phyloP scores from a whole-genome alignment of 179 eudicot species.

The Corrigiola litoralis region DNA sequence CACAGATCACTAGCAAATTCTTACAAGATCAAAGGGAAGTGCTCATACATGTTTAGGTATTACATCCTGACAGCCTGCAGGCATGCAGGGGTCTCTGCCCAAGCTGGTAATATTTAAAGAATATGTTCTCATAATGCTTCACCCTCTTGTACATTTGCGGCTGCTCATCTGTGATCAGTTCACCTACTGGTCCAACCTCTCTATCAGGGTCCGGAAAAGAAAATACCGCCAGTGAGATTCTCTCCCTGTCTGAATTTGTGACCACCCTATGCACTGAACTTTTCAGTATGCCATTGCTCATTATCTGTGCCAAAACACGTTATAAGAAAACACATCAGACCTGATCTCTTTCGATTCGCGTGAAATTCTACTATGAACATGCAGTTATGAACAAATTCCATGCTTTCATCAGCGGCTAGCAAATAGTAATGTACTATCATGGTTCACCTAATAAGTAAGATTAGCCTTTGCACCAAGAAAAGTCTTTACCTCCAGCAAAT shows the following conservation, averaged over 20 bases:
- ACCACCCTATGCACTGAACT: constrained; percentile 18
- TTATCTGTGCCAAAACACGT: constrained; percentile 6
- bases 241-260: constrained; percentile 10
- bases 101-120: constrained; percentile 12
- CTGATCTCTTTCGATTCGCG: too few species aligned
- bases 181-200: constrained; percentile 10
- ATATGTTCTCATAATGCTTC: constrained; percentile 4
- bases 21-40: too few species aligned
- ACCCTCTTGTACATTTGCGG: constrained; percentile 13
- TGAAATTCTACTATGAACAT: too few species aligned
- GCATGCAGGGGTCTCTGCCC: constrained; percentile 16
- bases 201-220: constrained; percentile 6
- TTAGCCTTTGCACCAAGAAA: too few species aligned
- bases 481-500: constrained; percentile 18
- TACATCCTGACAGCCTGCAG: constrained; percentile 13
- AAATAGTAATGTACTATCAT: too few species aligned
- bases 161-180: constrained; percentile 11
- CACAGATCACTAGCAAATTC: too few species aligned
- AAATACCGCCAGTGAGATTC: constrained; percentile 11
- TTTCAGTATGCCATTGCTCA: constrained; percentile 19
- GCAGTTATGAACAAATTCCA: too few species aligned
- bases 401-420: too few species aligned
- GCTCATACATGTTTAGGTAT: too few species aligned
- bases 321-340: neutral
- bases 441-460: too few species aligned